These are phyloP conservation scores for Phtheirospermum japonicum DNA, from an alignment of 257 asterid species.

Conservation along the genomic window DNA sequence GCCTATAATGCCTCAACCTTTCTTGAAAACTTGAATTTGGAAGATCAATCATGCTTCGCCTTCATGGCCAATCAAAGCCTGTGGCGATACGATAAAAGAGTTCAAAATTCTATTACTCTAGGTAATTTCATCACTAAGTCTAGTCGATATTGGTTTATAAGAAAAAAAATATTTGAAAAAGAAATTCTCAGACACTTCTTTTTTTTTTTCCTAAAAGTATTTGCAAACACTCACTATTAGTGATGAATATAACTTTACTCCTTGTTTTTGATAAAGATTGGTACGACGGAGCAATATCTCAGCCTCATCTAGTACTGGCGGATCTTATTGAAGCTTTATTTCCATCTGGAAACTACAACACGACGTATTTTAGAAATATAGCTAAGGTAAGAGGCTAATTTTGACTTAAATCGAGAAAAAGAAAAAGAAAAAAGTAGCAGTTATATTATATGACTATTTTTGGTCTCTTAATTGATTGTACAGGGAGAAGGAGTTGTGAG, in stretches of 20 bases:
- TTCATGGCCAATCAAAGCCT: slow-evolving; percentile 74
- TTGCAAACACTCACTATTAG: no score
- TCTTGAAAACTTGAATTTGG: slow-evolving; percentile 53
- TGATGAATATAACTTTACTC: no score
- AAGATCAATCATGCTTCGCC: slow-evolving; percentile 81
- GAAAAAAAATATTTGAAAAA: no score
- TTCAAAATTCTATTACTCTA: slow-evolving; percentile 47
- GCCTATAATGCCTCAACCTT: slow-evolving; percentile 60
- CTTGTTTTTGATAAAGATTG: slow-evolving; percentile 50
- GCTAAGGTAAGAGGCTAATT: slow-evolving; percentile 60
- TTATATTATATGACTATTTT: not conserved
- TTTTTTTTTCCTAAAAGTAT: no score
- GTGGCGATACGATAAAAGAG: slow-evolving; percentile 86
- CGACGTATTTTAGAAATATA: slow-evolving; percentile 70
- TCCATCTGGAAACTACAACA: slow-evolving; percentile 65
- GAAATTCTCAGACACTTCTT: no score
- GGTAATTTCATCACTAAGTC: slow-evolving; percentile 39
- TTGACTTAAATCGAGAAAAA: no score
- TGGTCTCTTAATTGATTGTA: not conserved
- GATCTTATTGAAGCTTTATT: slow-evolving; percentile 76
- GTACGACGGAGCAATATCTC: slow-evolving; percentile 90
- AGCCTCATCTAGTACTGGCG: slow-evolving; percentile 82
- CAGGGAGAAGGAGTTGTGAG: slow-evolving; percentile 77
- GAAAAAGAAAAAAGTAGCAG: not conserved
- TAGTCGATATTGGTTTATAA: not conserved